Percentiles rank a stretch among this genome's conserved stretches.
Evolutionary conservation across 768 basidiomycete species (phyloP).

Genomic region (Terana coerulea): DNA sequence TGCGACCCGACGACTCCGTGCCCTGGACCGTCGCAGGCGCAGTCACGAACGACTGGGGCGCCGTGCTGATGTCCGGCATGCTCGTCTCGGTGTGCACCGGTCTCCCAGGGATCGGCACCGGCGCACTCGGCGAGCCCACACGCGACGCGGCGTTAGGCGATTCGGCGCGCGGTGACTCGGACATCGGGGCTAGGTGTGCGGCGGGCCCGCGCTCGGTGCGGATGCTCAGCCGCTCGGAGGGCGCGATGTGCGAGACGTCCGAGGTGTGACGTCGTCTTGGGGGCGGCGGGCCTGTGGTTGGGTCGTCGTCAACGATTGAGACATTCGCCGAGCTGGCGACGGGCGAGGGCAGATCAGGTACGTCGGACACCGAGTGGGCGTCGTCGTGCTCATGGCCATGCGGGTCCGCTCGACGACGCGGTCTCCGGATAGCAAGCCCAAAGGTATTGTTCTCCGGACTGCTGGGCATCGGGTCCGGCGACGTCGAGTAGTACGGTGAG

Average conservation of each 20-base stretch:
- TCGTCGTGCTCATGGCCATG: constrained; percentile 7
- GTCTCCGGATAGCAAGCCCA: constrained; percentile 50
- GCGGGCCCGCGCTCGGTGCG: constrained; percentile 13
- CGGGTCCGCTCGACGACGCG: constrained; percentile 28
- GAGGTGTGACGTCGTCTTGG: background rate
- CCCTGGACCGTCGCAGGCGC: constrained; percentile 57
- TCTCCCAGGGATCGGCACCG: constrained; percentile 24
- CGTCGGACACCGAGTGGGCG: constrained; percentile 16
- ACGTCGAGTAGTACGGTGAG: constrained; percentile 29
- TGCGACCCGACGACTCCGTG: constrained; percentile 47
- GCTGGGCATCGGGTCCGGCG: constrained; percentile 40
- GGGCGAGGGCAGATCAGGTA: constrained; percentile 17
- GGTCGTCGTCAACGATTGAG: constrained; percentile 5
- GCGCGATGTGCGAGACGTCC: constrained; percentile 5
- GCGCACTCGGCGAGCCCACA: constrained; percentile 6
- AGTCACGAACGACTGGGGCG: constrained; percentile 65
- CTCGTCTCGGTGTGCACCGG: constrained; percentile 25
- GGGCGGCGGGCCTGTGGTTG: background rate
- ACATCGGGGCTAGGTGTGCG: constrained; percentile 5
- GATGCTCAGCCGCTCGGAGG: constrained; percentile 13
- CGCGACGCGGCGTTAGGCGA: constrained; percentile 5
- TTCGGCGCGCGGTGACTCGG: constrained; percentile 1
- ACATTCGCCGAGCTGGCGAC: constrained; percentile 4
- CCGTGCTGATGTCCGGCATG: constrained; percentile 64
- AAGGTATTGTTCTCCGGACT: constrained; percentile 73